Evolutionary conservation across 257 asterid species (phyloP).

Genomic region (Jaltomata sinuosa): DNA sequence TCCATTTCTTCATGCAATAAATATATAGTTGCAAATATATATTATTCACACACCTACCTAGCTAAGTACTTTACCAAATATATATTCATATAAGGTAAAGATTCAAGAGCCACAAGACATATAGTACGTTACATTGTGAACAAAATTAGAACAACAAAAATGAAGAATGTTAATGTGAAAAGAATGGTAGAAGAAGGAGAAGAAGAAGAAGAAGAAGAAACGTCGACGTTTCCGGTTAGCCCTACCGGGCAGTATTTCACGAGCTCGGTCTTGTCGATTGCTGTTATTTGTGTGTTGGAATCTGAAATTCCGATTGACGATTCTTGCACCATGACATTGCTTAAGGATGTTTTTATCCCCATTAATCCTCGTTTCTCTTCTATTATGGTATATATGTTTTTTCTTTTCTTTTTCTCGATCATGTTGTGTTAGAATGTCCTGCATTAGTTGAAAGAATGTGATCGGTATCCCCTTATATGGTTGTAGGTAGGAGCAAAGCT

Average conservation of each 20-base stretch:
- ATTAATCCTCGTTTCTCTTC: conserved; percentile 36
- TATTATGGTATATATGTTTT: conserved; percentile 19
- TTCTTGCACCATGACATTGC: background rate
- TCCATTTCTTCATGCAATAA: background rate
- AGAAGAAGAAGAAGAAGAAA: conserved; percentile 5
- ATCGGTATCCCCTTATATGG: background rate
- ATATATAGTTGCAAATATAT: background rate
- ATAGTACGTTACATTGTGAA: background rate
- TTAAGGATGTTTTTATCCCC: conserved; percentile 24
- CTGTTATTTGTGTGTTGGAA: conserved; percentile 25
- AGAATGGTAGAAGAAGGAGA: background rate
- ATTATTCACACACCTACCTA: background rate
- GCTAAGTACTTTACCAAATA: background rate
- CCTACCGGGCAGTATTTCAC: conserved; percentile 32
- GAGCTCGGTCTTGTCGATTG: conserved; percentile 20
- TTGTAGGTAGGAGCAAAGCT: background rate
- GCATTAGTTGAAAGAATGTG: background rate
- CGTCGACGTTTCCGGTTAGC: conserved; percentile 14
- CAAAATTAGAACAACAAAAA: background rate
- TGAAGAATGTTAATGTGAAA: background rate
- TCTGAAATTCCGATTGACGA: conserved; percentile 19
- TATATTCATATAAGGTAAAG: background rate
- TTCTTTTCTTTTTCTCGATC: no score
- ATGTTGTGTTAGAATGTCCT: background rate
- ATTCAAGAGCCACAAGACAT: background rate